These are phyloP conservation scores for Aspergillus piperis DNA, from an alignment of 2,329 filamentous ascomycete genomes.

Conservation along the genomic window DNA sequence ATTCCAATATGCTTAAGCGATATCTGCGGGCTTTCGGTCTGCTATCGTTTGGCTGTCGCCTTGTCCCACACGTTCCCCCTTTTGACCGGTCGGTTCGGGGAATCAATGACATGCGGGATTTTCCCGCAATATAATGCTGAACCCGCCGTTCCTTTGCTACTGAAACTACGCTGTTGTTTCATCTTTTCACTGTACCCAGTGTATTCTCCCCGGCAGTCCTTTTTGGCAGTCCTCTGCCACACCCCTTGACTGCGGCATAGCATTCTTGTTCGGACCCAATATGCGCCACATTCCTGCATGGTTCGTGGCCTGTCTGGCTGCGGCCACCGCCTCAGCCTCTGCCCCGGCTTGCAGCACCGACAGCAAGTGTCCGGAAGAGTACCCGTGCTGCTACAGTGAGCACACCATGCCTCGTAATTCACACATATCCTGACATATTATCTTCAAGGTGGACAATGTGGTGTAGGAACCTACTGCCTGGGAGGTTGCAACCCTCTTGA, in stretches of 20 bases:
- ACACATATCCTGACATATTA: not conserved
- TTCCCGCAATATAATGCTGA: constrained; percentile 2
- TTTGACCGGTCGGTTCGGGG: not conserved
- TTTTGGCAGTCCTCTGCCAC: not conserved
- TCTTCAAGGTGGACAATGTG: constrained; percentile 3
- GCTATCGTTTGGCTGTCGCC: not conserved
- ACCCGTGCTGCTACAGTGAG: constrained; percentile 7
- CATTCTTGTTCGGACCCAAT: not conserved
- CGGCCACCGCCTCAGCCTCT: not conserved
- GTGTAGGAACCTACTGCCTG: constrained; percentile 7
- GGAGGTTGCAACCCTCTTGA: constrained; percentile 5
- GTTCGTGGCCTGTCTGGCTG: constrained; percentile 2
- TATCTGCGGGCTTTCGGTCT: not conserved
- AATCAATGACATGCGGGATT: not conserved
- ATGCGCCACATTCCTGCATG: not conserved
- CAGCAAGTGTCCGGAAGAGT: constrained; percentile 5
- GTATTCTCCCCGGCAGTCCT: not conserved
- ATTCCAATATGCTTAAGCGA: not conserved
- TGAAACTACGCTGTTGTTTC: constrained; percentile 6
- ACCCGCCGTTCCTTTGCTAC: not conserved
- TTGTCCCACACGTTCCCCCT: constrained; percentile 9
- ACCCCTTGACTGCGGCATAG: not conserved
- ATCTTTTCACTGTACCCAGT: not conserved
- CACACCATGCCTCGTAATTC: not conserved
- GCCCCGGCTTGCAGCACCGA: constrained; percentile 1